Evolutionary conservation across 2,329 filamentous ascomycete species (phyloP).

Genomic region (Rosellinia necatrix): DNA sequence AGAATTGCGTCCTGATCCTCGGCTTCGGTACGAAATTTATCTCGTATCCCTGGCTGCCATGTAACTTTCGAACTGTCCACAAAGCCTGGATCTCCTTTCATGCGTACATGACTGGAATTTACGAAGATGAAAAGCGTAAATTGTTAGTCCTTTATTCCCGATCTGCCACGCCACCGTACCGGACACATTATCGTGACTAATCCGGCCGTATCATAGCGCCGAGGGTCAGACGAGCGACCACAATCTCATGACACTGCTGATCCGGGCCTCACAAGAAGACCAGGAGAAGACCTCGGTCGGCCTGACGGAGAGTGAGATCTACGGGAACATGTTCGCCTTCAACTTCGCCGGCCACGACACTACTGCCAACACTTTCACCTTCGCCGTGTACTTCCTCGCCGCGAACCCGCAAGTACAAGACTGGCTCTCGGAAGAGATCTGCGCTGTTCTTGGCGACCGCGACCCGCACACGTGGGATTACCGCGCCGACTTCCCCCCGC

Average conservation of each 20-base stretch:
- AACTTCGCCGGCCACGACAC: constrained; percentile 41
- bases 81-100: constrained; percentile 37
- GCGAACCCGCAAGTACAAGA: constrained; percentile 27
- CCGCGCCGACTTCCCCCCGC: background rate
- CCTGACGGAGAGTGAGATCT: constrained; percentile 49
- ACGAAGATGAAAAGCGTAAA: constrained; percentile 38
- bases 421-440: constrained; percentile 9
- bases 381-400: constrained; percentile 27
- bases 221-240: constrained; percentile 6
- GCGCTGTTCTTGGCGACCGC: background rate
- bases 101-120: constrained; percentile 37
- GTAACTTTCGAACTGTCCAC: constrained; percentile 25
- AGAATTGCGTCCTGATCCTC: constrained; percentile 40
- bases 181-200: background rate
- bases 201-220: background rate
- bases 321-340: constrained; percentile 38
- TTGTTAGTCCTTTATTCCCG: background rate
- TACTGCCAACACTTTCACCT: constrained; percentile 31
- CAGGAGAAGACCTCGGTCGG: constrained; percentile 28
- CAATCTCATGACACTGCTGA: constrained; percentile 29
- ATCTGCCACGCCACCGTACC: too few species aligned
- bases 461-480: constrained; percentile 4
- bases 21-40: constrained; percentile 34
- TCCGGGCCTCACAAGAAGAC: constrained; percentile 35
- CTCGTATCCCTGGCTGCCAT: constrained; percentile 30